Percentiles rank a stretch among this genome's conserved stretches.
Evolutionary conservation across 2,329 filamentous ascomycete species (phyloP).

Genomic region (Colletotrichum euphorbiae): DNA sequence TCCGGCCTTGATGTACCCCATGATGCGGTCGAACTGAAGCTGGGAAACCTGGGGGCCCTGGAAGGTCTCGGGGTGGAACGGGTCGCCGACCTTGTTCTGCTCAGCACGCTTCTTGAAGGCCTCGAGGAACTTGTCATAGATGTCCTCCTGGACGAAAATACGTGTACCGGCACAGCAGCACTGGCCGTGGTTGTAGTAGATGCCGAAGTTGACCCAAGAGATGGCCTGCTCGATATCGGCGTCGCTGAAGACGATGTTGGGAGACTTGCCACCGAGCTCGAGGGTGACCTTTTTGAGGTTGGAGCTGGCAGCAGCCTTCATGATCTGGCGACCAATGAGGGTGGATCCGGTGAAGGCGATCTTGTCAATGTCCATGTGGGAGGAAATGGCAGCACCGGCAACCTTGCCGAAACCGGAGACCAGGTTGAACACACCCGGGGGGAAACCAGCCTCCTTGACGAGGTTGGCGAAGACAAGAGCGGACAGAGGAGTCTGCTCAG

Average conservation of each 20-base stretch:
- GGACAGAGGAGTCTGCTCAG: conserved; percentile 81
- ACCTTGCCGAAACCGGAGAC: conserved; percentile 82
- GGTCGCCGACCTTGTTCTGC: conserved; percentile 84
- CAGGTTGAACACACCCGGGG: conserved; percentile 81
- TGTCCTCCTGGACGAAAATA: conserved; percentile 85
- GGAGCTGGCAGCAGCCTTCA: conserved; percentile 82
- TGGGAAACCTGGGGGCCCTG: conserved; percentile 89
- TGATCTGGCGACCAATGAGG: conserved; percentile 77
- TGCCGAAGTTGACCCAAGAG: conserved; percentile 80
- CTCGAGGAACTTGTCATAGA: conserved; percentile 88
- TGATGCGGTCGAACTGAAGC: conserved; percentile 89
- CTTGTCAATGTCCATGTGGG: conserved; percentile 87
- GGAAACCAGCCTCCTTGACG: conserved; percentile 82
- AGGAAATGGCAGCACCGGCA: conserved; percentile 79
- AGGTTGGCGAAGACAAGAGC: conserved; percentile 73
- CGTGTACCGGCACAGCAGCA: conserved; percentile 82
- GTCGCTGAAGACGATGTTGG: conserved; percentile 84
- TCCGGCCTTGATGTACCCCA: conserved; percentile 80
- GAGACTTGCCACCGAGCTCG: conserved; percentile 83
- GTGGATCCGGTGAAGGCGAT: conserved; percentile 86
- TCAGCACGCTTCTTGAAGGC: conserved; percentile 82
- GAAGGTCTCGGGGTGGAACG: conserved; percentile 83
- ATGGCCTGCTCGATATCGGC: conserved; percentile 82
- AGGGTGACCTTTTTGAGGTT: conserved; percentile 87
- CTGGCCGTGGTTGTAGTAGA: conserved; percentile 75